phyloP scores from a whole-genome alignment of 805 yeast genomes.

The Monosporozyma unispora region DNA sequence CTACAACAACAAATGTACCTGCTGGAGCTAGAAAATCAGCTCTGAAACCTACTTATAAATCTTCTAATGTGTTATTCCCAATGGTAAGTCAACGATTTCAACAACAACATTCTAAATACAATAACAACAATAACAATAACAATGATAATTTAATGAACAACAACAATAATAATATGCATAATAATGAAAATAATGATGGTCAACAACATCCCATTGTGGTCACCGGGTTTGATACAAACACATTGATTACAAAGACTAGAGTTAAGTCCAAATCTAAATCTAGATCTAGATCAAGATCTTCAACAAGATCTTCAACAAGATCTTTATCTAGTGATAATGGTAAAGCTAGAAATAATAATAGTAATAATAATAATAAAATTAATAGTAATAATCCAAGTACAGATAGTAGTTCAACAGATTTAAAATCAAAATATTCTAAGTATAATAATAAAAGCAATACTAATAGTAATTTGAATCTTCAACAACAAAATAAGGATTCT shows the following conservation, averaged over 20 bases:
- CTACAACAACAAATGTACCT: neutral
- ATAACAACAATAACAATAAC: constrained; percentile 1
- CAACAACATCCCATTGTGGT: constrained; percentile 7
- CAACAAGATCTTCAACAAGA: neutral
- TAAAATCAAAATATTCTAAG: neutral
- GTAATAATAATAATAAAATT: neutral
- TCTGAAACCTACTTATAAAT: neutral
- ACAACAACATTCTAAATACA: neutral
- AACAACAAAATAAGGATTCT: constrained; percentile 4
- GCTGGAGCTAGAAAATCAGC: neutral
- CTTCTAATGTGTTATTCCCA: constrained; percentile 4
- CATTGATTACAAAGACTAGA: constrained; percentile 11
- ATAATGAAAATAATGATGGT: neutral
- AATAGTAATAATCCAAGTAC: neutral
- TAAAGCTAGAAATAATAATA: neutral
- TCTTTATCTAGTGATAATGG: constrained; percentile 1
- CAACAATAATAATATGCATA: neutral
- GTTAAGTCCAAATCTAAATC: neutral
- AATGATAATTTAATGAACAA: constrained; percentile 2
- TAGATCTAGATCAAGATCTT: neutral
- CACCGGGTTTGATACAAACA: constrained; percentile 21
- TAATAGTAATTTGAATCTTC: neutral
- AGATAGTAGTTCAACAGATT: neutral
- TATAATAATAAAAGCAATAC: neutral
- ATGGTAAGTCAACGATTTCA: constrained; percentile 1